Evolutionary conservation across 257 asterid species (phyloP), one percentile per base, ranked within the genome.

Genomic region (Penstemon eatonii): DNA sequence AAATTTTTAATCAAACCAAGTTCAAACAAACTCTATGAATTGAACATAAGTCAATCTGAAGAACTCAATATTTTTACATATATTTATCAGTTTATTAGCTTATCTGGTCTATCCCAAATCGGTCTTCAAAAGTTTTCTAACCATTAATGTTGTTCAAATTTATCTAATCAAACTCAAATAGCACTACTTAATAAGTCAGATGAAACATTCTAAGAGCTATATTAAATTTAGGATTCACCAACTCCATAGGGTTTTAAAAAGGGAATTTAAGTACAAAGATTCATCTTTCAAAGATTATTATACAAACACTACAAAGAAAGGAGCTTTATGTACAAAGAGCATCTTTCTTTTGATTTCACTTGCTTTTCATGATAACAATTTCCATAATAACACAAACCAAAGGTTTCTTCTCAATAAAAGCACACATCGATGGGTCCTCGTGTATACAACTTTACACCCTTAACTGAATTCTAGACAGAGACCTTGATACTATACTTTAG

Each of bases 321-420:
- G 45, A 61, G 7, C 74, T 71, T 61, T 66, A 71, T 37, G 54
- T 58, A 15, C 15, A 64, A 36, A 10, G 45, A 36, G 55, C 78
- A 67, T 76, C 69, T 66, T 76, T 76, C 63, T 76, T 71, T 61
- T 65, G 58, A 40, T 62, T 62, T 54, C 6, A 42, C 71, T 54
- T 15, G 56, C 59, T 67, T 72, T 53, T 42, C 67, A 52, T 67
- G 81, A 71, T 67, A 49, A 36, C 70, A 68, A 44, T 76, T 33
- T 18, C 64, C 67, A 76, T 62, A 47, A 62, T 72, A 43, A 64
- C 40, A 51, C 75, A 72, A 62, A 50, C 63, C 67, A 66, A 76
- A 41, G 67, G 72, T 36, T 56, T 57, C 11, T 56, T 56, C 19
- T 68, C 68, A 62, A n/a, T 9, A 69, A 69, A 57, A 63, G 18